Percentiles rank a stretch among this genome's conserved stretches.
These are phyloP conservation scores for Saccharomycopsis capsularis DNA, from an alignment of 805 yeast genomes.

Conservation along the genomic window DNA sequence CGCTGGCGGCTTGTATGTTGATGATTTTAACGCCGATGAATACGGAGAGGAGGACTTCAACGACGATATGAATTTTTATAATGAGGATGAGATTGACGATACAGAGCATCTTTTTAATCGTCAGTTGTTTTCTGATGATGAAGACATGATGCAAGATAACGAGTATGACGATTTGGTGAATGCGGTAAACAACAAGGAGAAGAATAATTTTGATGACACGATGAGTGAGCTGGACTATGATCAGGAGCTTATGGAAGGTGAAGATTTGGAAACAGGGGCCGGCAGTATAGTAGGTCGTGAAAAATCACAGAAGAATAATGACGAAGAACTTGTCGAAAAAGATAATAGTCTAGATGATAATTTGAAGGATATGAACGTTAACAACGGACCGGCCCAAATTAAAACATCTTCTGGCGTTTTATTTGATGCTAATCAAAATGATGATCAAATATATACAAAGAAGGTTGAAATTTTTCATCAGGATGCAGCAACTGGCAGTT, in stretches of 20 bases:
- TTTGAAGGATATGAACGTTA: no score
- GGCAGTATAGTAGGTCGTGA: no score
- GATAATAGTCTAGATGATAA: no score
- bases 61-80: constrained; percentile 30
- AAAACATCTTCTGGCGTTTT: no score
- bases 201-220: constrained; percentile 3
- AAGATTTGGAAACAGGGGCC: no score
- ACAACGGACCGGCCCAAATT: no score
- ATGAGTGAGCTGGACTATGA: constrained; percentile 2
- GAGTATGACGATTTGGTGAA: constrained; percentile 2
- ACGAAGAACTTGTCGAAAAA: no score
- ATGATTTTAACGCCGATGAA: constrained; percentile 25
- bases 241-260: background rate
- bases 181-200: constrained; percentile 11
- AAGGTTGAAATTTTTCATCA: no score
- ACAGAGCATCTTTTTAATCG: constrained; percentile 35
- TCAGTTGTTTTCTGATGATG: constrained; percentile 30
- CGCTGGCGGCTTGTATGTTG: constrained; percentile 23
- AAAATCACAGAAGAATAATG: no score
- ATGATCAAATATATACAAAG: no score
- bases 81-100: constrained; percentile 31
- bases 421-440: no score
- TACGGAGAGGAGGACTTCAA: constrained; percentile 25
- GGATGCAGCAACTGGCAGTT: no score
- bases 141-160: background rate